These are phyloP conservation scores for Mortierella sp. DNA, from an alignment of 371 early-diverging fungal species.

Conservation along the genomic window DNA sequence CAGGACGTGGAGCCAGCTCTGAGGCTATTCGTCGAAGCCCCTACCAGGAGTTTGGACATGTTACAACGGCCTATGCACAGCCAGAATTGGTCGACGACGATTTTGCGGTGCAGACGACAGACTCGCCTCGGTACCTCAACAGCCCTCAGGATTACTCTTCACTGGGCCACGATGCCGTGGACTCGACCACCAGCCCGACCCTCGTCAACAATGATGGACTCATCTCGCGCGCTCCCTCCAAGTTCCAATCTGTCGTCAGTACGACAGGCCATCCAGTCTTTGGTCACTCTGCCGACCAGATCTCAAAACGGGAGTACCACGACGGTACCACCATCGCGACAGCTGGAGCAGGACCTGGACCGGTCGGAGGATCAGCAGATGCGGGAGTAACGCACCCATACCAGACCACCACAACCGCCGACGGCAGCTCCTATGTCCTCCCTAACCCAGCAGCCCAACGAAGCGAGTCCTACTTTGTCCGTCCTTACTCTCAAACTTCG, in stretches of 20 bases:
- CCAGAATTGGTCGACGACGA: conserved; percentile 24
- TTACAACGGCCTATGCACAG: neutral
- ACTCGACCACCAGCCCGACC: neutral
- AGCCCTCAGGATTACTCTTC: conserved; percentile 40
- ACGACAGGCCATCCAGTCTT: conserved; percentile 21
- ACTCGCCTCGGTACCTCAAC: conserved; percentile 3
- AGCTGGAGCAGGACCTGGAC: too few relatives aligned
- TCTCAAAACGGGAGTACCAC: neutral
- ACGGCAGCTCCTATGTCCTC: neutral
- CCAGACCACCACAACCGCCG: neutral
- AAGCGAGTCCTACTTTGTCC: neutral
- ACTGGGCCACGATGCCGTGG: neutral
- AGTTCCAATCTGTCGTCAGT: conserved; percentile 27
- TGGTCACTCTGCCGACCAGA: neutral
- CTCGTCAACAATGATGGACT: neutral
- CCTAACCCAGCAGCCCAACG: conserved; percentile 6
- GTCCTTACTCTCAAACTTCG: neutral
- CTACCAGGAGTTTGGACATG: neutral
- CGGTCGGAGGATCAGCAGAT: too few relatives aligned
- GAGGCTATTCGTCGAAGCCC: neutral
- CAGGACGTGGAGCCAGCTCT: conserved; percentile 1
- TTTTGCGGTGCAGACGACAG: neutral
- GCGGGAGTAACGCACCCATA: neutral
- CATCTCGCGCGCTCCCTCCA: conserved; percentile 13
- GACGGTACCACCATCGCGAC: neutral